These are phyloP conservation scores for Epichloe scottii DNA, from an alignment of 2,329 filamentous ascomycete genomes.

Conservation along the genomic window DNA sequence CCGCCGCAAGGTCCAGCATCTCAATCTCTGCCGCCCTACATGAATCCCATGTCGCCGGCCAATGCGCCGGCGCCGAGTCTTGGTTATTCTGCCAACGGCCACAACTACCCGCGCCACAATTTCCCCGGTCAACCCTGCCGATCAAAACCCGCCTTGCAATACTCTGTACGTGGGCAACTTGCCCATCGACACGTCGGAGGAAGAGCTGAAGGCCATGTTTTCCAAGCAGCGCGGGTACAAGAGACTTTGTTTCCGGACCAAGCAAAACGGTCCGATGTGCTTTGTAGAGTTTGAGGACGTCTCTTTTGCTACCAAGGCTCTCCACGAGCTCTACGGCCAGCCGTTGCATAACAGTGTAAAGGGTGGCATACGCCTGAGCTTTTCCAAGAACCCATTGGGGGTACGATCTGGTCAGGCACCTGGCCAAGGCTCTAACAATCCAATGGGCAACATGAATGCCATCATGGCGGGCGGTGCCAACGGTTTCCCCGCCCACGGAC, in stretches of 20 bases:
- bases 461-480: conserved; percentile 36
- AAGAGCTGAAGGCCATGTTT: conserved; percentile 89
- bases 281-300: conserved; percentile 97
- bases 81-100: conserved; percentile 25
- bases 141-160: conserved; percentile 95
- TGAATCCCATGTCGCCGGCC: conserved; percentile 42
- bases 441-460: conserved; percentile 44
- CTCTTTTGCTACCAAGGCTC: conserved; percentile 78
- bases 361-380: conserved; percentile 87
- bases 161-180: conserved; percentile 97
- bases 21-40: conserved; percentile 38
- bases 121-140: conserved; percentile 86
- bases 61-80: conserved; percentile 24
- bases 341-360: conserved; percentile 84
- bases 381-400: conserved; percentile 93
- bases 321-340: conserved; percentile 80
- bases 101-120: conserved; percentile 48
- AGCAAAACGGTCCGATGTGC: conserved; percentile 94
- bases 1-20: conserved; percentile 38
- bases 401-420: conserved; percentile 67
- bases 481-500: conserved; percentile 58
- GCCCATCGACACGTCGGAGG: conserved; percentile 82
- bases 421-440: conserved; percentile 24
- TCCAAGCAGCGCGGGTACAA: conserved; percentile 92
- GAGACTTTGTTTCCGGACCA: conserved; percentile 85